These are phyloP conservation scores for Blastocrithidia nonstop DNA, from an alignment of 208 protist genomes.

Conservation along the genomic window DNA sequence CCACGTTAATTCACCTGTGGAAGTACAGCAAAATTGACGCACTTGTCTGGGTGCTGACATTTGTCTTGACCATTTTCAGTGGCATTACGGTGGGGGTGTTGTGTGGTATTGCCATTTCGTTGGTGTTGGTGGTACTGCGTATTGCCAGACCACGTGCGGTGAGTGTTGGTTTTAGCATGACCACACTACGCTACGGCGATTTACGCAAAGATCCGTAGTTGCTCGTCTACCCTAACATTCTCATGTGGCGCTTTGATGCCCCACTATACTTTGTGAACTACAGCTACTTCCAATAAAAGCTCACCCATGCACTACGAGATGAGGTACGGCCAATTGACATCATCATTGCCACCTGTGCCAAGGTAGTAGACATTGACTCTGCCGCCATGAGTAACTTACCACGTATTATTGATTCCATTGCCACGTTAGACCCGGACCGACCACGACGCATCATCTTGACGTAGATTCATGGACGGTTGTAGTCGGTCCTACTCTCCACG, in stretches of 20 bases:
- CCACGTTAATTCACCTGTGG: constrained; percentile 15
- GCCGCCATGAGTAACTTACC: constrained; percentile 16
- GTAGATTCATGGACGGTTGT: constrained; percentile 26
- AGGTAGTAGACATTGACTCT: constrained; percentile 36
- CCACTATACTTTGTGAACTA: constrained; percentile 40
- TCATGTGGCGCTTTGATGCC: constrained; percentile 45
- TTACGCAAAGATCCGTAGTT: constrained; percentile 35
- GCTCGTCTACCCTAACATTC: constrained; percentile 43
- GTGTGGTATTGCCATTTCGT: constrained; percentile 26
- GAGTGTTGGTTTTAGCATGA: constrained; percentile 37
- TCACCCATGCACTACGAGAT: constrained; percentile 12
- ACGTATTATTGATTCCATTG: constrained; percentile 10
- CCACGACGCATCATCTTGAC: constrained; percentile 23
- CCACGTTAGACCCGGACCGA: constrained; percentile 7
- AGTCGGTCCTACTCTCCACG: constrained; percentile 24
- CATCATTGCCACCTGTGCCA: constrained; percentile 27
- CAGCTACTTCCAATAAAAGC: constrained; percentile 25
- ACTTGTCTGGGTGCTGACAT: constrained; percentile 37
- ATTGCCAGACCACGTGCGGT: constrained; percentile 30
- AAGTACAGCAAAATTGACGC: constrained; percentile 30
- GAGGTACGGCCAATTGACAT: constrained; percentile 36
- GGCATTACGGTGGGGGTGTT: constrained; percentile 37
- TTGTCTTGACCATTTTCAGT: constrained; percentile 26
- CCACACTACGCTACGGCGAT: constrained; percentile 26
- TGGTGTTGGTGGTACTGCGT: constrained; percentile 36